Evolutionary conservation across 2,329 filamentous ascomycete species (phyloP).

Genomic region (Orbilia ellipsospora): DNA sequence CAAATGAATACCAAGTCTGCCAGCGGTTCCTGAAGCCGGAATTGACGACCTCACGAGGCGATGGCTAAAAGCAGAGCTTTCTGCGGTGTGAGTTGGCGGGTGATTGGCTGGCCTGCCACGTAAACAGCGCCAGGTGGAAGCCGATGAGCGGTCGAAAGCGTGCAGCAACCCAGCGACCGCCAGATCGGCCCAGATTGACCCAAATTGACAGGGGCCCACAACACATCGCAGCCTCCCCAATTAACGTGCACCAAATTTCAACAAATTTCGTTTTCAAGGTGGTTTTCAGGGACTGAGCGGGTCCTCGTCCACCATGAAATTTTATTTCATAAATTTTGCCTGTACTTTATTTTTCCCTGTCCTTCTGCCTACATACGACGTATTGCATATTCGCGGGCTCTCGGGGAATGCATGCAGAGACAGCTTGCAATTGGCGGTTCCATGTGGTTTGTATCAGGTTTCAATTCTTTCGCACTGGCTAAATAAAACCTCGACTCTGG

Average conservation of each 20-base stretch:
- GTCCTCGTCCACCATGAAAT: neutral
- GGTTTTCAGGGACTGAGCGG: neutral
- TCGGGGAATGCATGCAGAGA: neutral
- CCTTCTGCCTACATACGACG: neutral
- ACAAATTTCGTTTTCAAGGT: neutral
- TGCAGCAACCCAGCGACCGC: constrained; percentile 22
- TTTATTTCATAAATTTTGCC: neutral
- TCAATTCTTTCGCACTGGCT: constrained; percentile 8
- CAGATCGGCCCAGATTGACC: neutral
- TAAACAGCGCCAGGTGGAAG: constrained; percentile 43
- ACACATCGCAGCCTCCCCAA: constrained; percentile 47
- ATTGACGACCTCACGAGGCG: neutral
- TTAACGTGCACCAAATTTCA: constrained; percentile 7
- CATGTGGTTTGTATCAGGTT: constrained; percentile 12
- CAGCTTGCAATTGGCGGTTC: constrained; percentile 13
- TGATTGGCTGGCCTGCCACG: constrained; percentile 54
- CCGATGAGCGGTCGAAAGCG: constrained; percentile 14
- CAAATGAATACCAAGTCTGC: neutral
- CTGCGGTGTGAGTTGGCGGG: constrained; percentile 22
- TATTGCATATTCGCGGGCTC: neutral
- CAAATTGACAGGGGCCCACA: neutral
- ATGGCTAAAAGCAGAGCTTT: constrained; percentile 11
- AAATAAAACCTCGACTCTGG: constrained; percentile 8
- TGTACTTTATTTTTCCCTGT: neutral
- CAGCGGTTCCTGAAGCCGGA: constrained; percentile 46